Conservation (phyloP, 2,329 filamentous ascomycete species). For the Hymenoscyphus fructigenus region DNA sequence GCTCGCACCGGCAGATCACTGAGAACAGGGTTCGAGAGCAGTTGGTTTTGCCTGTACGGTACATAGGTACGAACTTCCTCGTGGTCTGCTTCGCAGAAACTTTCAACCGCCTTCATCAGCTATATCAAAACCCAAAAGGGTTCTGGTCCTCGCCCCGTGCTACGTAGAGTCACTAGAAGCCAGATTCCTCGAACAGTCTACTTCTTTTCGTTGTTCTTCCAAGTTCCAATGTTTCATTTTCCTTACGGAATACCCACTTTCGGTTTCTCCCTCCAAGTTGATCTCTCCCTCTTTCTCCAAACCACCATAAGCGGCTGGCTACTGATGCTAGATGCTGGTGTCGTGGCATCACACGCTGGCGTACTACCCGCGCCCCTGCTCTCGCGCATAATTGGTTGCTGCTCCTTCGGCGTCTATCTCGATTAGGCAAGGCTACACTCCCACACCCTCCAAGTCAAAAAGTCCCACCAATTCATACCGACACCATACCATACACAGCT, state of each 20-base stretch:
- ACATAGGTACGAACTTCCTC: neutral
- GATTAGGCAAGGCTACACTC: constrained; percentile 34
- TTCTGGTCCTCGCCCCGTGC: neutral
- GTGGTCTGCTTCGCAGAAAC: neutral
- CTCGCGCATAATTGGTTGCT: constrained; percentile 30
- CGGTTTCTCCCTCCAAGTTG: neutral
- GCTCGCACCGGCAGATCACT: constrained; percentile 29
- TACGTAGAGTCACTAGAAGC: no score
- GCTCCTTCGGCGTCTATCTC: constrained; percentile 36
- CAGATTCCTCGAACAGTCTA: no score
- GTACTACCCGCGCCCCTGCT: constrained; percentile 28
- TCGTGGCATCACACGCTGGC: constrained; percentile 28
- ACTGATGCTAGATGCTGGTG: constrained; percentile 7
- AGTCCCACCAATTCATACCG: neutral
- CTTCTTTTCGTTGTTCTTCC: neutral
- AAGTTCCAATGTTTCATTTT: neutral
- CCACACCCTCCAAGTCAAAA: neutral
- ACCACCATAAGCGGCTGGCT: constrained; percentile 14
- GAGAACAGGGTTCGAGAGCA: constrained; percentile 14
- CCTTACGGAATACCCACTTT: neutral
- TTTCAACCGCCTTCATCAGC: neutral
- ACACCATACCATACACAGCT: constrained; percentile 1
- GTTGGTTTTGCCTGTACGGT: neutral
- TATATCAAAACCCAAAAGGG: neutral
- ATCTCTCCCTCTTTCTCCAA: neutral